These are phyloP conservation scores for Carex littledalei DNA, from an alignment of 176 grass and related monocot species.

Conservation along the genomic window DNA sequence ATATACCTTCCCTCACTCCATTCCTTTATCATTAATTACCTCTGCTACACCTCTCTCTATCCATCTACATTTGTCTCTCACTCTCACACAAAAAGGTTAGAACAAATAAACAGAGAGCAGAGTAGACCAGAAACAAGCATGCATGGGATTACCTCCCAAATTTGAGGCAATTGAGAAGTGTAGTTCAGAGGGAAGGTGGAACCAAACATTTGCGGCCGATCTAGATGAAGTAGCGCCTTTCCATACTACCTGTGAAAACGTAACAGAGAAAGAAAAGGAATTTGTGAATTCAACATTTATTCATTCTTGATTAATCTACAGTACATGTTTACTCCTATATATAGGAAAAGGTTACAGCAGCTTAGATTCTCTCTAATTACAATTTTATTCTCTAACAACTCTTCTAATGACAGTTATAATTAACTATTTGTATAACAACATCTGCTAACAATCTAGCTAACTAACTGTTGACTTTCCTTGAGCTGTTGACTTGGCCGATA, in stretches of 20 bases:
- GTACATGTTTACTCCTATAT: no score
- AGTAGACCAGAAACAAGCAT: slow-evolving; percentile 18
- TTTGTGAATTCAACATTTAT: no score
- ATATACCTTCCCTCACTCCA: slow-evolving; percentile 34
- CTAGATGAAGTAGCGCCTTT: slow-evolving; percentile 75
- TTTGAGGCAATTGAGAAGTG: slow-evolving; percentile 81
- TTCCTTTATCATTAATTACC: slow-evolving; percentile 20
- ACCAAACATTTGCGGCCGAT: slow-evolving; percentile 71
- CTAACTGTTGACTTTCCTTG: no score
- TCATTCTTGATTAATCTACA: no score
- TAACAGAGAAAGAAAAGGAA: no score
- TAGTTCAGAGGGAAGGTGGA: slow-evolving; percentile 51
- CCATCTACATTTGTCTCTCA: background rate
- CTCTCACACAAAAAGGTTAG: background rate
- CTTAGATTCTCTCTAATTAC: no score
- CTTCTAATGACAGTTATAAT: no score
- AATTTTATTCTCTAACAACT: no score
- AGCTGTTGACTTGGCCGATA: no score
- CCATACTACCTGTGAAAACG: slow-evolving; percentile 53
- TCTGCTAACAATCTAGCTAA: no score
- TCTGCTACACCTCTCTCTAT: background rate
- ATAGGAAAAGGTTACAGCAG: no score
- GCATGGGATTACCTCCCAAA: slow-evolving; percentile 39
- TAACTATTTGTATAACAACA: no score
- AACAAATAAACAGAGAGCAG: background rate